Base-by-base conservation (phyloP, 78 protist genomes). In the Dictyostelium purpureum region DNA sequence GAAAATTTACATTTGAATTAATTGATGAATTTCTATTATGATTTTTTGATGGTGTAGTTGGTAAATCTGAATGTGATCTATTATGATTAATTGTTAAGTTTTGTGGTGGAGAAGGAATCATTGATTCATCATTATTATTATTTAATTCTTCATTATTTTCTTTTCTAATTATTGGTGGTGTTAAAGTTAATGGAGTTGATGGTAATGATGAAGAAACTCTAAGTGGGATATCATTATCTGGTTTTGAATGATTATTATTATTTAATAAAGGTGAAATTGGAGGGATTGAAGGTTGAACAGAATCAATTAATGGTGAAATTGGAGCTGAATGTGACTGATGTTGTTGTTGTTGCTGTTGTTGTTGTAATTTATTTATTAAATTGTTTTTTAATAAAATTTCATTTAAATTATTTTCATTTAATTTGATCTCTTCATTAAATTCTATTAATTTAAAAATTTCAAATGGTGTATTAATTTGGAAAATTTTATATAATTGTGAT, bases 381-480 rank as follows among this genome's bases (percentile, higher is more conserved):
- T 49, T 7, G 7, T 49, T 7, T 49, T 7, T 49, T 49, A 14
- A 11, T 49, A 49, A 7, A 49, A 14, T 49, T 5, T 57, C 31
- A 57, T 57, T 57, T 7, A 21, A 18, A 43, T 71, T 71, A 6
- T 21, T 45, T 37, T 10, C 6, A 43, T 57, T 57, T 57, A 57
- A 57, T 33, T 42, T 45, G 10, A 18, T 37, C 4, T 35, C 33
- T 45, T 38, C 59, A 45, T 45, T 43, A 26, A n/a, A 4, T 45
- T 38, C 47, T 19, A 26, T 19, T 57, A 77, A 56, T 42, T 79
- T 49, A n/a, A 75, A 74, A 9, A 90, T 63, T 54, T 90, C 94
- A 33, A 54, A 47, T 4, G 94, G 94, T 11, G 89, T 71, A 40
- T 90, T 90, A 16, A 75, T 24, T 66, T 79, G 79, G 37, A 90